These are phyloP conservation scores for Fraxinus anomala DNA, from an alignment of 257 asterid species.

Conservation along the genomic window DNA sequence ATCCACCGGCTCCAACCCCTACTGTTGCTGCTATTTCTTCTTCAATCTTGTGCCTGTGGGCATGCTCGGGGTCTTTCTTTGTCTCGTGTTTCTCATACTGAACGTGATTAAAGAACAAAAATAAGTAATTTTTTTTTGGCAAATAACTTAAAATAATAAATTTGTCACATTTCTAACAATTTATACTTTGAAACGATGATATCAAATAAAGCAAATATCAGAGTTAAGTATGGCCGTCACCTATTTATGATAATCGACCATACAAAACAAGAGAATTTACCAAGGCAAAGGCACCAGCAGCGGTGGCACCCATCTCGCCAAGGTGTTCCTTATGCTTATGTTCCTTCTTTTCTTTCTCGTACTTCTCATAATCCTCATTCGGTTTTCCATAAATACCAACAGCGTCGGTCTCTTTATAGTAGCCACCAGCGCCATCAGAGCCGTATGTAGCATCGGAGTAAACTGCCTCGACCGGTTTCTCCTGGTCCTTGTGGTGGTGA, in stretches of 20 bases:
- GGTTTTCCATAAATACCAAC: background rate
- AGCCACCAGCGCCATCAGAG: background rate
- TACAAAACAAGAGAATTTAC: conserved; percentile 31
- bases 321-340: conserved; percentile 59
- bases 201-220: no score
- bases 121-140: background rate
- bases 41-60: conserved; percentile 57
- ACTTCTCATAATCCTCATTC: conserved; percentile 5
- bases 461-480: background rate
- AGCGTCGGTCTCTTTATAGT: background rate
- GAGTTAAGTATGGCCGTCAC: no score
- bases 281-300: conserved; percentile 68
- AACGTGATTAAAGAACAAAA: background rate
- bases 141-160: background rate
- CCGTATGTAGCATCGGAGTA: conserved; percentile 39
- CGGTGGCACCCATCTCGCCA: conserved; percentile 53
- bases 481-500: background rate
- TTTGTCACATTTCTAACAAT: background rate
- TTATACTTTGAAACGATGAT: no score
- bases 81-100: conserved; percentile 77
- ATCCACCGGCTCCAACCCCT: conserved; percentile 67
- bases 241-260: background rate
- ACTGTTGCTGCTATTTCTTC: conserved; percentile 55
- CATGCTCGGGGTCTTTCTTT: conserved; percentile 68
- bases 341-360: conserved; percentile 57